Conservation (phyloP, 208 protist genomes). For the Trypanosomatidae sp. region DNA sequence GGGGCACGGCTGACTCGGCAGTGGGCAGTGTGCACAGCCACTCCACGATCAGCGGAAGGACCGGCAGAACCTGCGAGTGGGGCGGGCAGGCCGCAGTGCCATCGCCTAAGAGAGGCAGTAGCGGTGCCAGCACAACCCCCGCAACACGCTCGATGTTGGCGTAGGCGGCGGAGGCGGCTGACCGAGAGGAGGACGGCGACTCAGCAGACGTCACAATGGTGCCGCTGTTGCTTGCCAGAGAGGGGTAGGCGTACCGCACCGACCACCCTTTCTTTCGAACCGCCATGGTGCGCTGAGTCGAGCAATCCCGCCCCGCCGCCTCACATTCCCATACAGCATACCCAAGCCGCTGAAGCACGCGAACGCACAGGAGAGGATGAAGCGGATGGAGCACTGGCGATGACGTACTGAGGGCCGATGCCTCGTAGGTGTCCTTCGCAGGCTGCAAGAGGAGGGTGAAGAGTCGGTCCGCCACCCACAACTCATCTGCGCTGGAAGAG, state of each 20-base stretch:
- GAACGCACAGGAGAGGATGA: conserved; percentile 62
- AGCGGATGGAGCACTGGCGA: conserved; percentile 13
- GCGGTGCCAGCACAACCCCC: conserved; percentile 11
- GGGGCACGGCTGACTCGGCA: conserved; percentile 16
- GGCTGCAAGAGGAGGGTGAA: conserved; percentile 12
- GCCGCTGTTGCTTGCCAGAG: conserved; percentile 18
- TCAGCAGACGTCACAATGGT: conserved; percentile 9
- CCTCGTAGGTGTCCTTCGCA: background rate
- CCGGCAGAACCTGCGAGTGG: conserved; percentile 37
- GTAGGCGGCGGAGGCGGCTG: conserved; percentile 9
- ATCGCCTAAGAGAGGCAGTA: conserved; percentile 25
- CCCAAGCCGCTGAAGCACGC: conserved; percentile 47
- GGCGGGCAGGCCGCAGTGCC: conserved; percentile 13
- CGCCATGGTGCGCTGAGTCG: background rate
- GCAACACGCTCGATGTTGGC: conserved; percentile 14
- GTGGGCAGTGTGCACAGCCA: conserved; percentile 56
- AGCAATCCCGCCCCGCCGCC: conserved; percentile 15
- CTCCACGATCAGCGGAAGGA: conserved; percentile 53
- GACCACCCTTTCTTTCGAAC: conserved; percentile 22
- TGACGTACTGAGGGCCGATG: background rate
- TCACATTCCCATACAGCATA: conserved; percentile 36
- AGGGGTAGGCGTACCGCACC: conserved; percentile 29
- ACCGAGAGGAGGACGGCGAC: background rate
- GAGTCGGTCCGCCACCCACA: conserved; percentile 17
- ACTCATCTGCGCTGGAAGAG: background rate